Conservation (phyloP, 2,329 filamentous ascomycete genomes). For the Claviceps pusilla region DNA sequence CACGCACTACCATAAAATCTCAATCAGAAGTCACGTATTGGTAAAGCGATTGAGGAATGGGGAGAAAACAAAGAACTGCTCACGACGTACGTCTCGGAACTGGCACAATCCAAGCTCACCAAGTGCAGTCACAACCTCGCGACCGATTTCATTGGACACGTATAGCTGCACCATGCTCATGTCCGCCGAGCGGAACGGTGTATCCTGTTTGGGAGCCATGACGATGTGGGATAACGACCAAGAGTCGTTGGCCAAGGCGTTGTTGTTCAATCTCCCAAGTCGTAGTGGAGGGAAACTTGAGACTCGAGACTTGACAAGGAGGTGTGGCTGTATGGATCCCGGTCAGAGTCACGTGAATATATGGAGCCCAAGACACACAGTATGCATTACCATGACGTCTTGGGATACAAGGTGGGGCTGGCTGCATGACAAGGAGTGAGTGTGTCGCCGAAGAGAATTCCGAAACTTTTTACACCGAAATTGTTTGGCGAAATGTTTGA, state of each 20-base stretch:
- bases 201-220: slow-evolving; percentile 63
- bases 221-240: slow-evolving; percentile 17
- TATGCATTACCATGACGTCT: neutral
- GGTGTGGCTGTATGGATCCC: slow-evolving; percentile 11
- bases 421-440: neutral
- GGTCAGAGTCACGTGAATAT: slow-evolving; percentile 13
- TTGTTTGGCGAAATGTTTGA: too few species aligned
- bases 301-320: slow-evolving; percentile 10
- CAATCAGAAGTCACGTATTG: neutral
- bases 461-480: too few species aligned
- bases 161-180: slow-evolving; percentile 99
- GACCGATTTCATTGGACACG: slow-evolving; percentile 95
- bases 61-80: slow-evolving; percentile 2
- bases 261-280: slow-evolving; percentile 14
- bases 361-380: slow-evolving; percentile 2
- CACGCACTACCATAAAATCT: neutral
- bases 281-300: slow-evolving; percentile 8
- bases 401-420: neutral
- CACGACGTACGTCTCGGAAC: slow-evolving; percentile 77
- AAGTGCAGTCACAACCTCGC: slow-evolving; percentile 90
- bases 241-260: slow-evolving; percentile 15
- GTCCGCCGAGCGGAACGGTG: slow-evolving; percentile 98
- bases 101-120: slow-evolving; percentile 94
- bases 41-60: neutral
- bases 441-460: too few species aligned